A percentile compares a stretch with the other conserved stretches of the same genome.
Conservation (phyloP, 345 rosid species). For the Eucalyptus erythrocorys region DNA sequence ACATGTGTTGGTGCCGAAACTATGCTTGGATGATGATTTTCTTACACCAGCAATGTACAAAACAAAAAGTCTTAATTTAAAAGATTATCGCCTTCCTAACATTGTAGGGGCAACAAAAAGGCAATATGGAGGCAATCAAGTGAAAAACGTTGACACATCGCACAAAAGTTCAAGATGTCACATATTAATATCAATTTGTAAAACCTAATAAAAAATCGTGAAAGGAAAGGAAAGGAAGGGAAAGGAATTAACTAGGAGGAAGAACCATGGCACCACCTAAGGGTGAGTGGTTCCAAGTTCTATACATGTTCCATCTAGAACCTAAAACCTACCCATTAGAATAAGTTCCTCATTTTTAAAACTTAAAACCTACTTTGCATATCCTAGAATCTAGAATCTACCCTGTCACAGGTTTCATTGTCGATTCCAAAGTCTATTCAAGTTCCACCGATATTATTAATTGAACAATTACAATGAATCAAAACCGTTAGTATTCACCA, state of each 20-base stretch:
- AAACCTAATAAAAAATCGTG: neutral
- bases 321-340: fast-evolving
- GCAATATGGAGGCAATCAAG: neutral
- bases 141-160: neutral
- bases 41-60: neutral
- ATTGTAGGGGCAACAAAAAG: neutral
- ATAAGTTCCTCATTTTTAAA: too few relatives aligned
- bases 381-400: fast-evolving
- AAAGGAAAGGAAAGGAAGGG: neutral
- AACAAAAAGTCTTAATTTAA: neutral
- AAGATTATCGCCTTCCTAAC: neutral
- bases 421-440: too few relatives aligned
- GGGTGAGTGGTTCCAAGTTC: neutral
- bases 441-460: too few relatives aligned
- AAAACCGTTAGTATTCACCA: too few relatives aligned
- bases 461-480: too few relatives aligned
- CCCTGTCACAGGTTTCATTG: fast-evolving
- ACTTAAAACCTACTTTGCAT: too few relatives aligned
- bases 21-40: neutral
- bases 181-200: neutral
- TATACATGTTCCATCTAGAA: too few relatives aligned
- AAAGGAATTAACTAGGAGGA: neutral
- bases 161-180: neutral
- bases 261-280: too few relatives aligned
- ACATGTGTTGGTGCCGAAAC: neutral